Percentiles rank a stretch among this genome's conserved stretches.
These are phyloP conservation scores for Ogataea pilisensis DNA, from an alignment of 805 yeast species.

Conservation along the genomic window DNA sequence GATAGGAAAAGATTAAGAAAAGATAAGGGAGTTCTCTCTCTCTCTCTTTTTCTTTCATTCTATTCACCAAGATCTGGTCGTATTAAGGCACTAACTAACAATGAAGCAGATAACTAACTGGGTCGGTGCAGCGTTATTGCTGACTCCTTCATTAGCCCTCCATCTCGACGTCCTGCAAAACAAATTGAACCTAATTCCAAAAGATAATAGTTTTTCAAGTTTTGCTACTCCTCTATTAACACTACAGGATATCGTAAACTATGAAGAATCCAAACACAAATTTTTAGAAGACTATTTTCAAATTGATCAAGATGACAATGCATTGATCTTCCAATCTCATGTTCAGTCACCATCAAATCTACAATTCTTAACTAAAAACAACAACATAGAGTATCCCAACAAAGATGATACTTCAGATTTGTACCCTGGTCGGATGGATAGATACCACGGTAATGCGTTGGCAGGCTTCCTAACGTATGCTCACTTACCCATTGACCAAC, in stretches of 20 bases:
- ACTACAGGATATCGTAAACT: slow-evolving; percentile 1
- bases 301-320: slow-evolving; percentile 7
- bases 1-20: too few relatives aligned
- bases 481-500: slow-evolving; percentile 13
- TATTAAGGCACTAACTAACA: too few relatives aligned
- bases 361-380: slow-evolving; percentile 4
- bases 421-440: slow-evolving; percentile 17
- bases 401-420: slow-evolving; percentile 21
- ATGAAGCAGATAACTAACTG: too few relatives aligned
- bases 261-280: slow-evolving; percentile 14
- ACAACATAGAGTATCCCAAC: slow-evolving; percentile 12
- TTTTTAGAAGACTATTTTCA: slow-evolving; percentile 19
- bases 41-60: too few relatives aligned
- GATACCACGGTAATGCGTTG: slow-evolving; percentile 20
- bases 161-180: too few relatives aligned
- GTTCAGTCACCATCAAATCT: slow-evolving; percentile 9
- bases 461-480: slow-evolving; percentile 18
- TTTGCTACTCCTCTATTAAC: not conserved
- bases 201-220: too few relatives aligned
- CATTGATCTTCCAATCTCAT: slow-evolving; percentile 6
- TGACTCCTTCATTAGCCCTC: too few relatives aligned
- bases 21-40: too few relatives aligned
- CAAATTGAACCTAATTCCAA: too few relatives aligned
- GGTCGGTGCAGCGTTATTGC: too few relatives aligned
- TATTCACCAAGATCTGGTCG: too few relatives aligned